Evolutionary conservation across 306 rosid species (phyloP).

Genomic region (Prosopis cineraria): DNA sequence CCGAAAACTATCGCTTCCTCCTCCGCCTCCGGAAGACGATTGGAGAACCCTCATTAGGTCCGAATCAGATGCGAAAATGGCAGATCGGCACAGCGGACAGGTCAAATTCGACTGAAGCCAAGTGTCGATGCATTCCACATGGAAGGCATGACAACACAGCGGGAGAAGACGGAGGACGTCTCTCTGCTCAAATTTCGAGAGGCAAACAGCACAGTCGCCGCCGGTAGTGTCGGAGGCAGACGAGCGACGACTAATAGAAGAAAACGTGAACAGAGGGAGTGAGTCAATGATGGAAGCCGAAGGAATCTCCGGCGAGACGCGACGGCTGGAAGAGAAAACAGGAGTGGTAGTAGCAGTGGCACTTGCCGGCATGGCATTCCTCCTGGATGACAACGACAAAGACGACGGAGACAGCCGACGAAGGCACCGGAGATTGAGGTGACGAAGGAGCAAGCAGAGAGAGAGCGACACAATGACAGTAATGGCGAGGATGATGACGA

Average conservation of each 20-base stretch:
- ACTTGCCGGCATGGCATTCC: not conserved
- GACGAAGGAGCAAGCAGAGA: slow-evolving; percentile 68
- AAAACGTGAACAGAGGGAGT: slow-evolving; percentile 63
- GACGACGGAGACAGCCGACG: slow-evolving; percentile 46
- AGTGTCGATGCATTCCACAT: slow-evolving; percentile 60
- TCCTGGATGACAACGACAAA: slow-evolving; percentile 16
- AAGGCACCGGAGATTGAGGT: slow-evolving; percentile 66
- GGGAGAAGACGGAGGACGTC: slow-evolving; percentile 77
- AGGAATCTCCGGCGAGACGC: slow-evolving; percentile 54
- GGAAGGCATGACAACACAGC: slow-evolving; percentile 78
- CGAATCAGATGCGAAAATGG: slow-evolving; percentile 51
- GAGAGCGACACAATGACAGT: slow-evolving; percentile 55
- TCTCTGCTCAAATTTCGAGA: slow-evolving; percentile 59
- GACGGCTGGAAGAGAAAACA: slow-evolving; percentile 33
- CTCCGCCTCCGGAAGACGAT: slow-evolving; percentile 1
- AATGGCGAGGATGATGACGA: slow-evolving; percentile 50
- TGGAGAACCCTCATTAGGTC: slow-evolving; percentile 52
- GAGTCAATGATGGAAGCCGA: slow-evolving; percentile 37
- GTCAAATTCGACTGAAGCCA: slow-evolving; percentile 77
- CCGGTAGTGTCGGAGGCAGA: not conserved
- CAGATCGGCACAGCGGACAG: slow-evolving; percentile 79
- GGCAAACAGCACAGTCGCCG: slow-evolving; percentile 77
- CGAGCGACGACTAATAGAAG: slow-evolving; percentile 55
- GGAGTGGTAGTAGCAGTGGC: slow-evolving; percentile 5
- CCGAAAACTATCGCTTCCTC: slow-evolving; percentile 50